Percentiles rank a stretch among this genome's conserved stretches.
Conservation (phyloP, 2,329 filamentous ascomycete genomes). For the Hypoxylon sp. region DNA sequence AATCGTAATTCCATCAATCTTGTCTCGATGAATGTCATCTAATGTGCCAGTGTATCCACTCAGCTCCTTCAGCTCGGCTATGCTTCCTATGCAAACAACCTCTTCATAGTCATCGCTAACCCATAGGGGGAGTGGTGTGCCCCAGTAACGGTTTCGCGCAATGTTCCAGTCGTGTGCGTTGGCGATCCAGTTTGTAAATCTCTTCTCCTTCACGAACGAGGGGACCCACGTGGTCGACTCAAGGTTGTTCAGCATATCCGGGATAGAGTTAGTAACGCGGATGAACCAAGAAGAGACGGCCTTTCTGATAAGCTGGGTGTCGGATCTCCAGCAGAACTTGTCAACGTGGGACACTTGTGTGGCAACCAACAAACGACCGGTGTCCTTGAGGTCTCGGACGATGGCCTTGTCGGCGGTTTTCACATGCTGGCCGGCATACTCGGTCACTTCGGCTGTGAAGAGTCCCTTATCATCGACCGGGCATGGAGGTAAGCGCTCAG, state of each 20-base stretch:
- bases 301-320: slow-evolving; percentile 91
- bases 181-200: slow-evolving; percentile 90
- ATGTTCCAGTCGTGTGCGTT: slow-evolving; percentile 97
- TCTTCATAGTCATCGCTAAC: slow-evolving; percentile 89
- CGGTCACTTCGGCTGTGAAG: slow-evolving; percentile 78
- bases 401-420: slow-evolving; percentile 94
- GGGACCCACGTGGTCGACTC: slow-evolving; percentile 93
- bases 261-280: slow-evolving; percentile 82
- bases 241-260: slow-evolving; percentile 89
- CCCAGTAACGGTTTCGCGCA: slow-evolving; percentile 93
- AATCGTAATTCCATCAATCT: slow-evolving; percentile 93
- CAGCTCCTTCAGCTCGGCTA: slow-evolving; percentile 82
- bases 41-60: slow-evolving; percentile 88
- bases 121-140: slow-evolving; percentile 91
- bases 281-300: slow-evolving; percentile 97
- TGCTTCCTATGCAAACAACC: slow-evolving; percentile 83
- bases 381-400: slow-evolving; percentile 84
- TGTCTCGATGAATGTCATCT: slow-evolving; percentile 88
- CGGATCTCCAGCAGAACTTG: slow-evolving; percentile 93
- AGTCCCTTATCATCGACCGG: slow-evolving; percentile 86
- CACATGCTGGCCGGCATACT: slow-evolving; percentile 88
- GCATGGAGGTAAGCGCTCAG: slow-evolving; percentile 82
- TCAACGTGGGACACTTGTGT: slow-evolving; percentile 91
- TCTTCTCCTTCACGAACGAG: slow-evolving; percentile 86
- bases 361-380: slow-evolving; percentile 81